Conservation (phyloP, 768 basidiomycete genomes). For the Lactarius hatsudake region DNA sequence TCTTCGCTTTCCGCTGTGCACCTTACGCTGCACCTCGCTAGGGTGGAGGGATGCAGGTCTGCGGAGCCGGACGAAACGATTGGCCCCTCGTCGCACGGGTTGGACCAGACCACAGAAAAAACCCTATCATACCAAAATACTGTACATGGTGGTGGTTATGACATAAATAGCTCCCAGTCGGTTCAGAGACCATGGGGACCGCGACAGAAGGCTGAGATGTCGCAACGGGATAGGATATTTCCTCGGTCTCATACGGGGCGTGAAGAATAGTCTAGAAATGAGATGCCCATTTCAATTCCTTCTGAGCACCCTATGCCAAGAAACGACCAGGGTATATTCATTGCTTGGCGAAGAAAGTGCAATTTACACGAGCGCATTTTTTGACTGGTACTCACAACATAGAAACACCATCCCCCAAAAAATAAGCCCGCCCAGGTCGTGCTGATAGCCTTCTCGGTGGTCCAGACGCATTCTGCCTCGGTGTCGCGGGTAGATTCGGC, state of each 20-base stretch:
- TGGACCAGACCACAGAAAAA: no score
- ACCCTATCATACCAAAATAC: slow-evolving; percentile 8
- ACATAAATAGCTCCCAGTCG: neutral
- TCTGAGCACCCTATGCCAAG: slow-evolving; percentile 29
- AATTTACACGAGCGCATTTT: neutral
- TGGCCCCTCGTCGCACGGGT: neutral
- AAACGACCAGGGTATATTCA: slow-evolving; percentile 27
- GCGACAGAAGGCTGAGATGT: slow-evolving; percentile 13
- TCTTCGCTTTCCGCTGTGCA: neutral
- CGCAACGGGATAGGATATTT: neutral
- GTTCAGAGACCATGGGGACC: slow-evolving; percentile 8
- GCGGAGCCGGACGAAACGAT: neutral
- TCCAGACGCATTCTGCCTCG: slow-evolving; percentile 25
- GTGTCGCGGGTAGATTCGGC: slow-evolving; percentile 32
- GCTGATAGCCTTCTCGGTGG: slow-evolving; percentile 22
- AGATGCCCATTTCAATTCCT: slow-evolving; percentile 17
- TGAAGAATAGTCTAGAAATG: slow-evolving; percentile 21
- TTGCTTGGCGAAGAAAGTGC: slow-evolving; percentile 5
- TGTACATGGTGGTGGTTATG: slow-evolving; percentile 8
- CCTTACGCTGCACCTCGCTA: slow-evolving; percentile 30
- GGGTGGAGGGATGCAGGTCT: slow-evolving; percentile 31
- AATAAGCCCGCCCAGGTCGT: slow-evolving; percentile 8
- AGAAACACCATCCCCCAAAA: slow-evolving; percentile 5
- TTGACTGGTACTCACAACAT: slow-evolving; percentile 1
- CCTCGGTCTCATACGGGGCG: slow-evolving; percentile 15